These are phyloP conservation scores for Cryoendolithus antarcticus DNA, from an alignment of 2,329 filamentous ascomycete genomes.

Conservation along the genomic window DNA sequence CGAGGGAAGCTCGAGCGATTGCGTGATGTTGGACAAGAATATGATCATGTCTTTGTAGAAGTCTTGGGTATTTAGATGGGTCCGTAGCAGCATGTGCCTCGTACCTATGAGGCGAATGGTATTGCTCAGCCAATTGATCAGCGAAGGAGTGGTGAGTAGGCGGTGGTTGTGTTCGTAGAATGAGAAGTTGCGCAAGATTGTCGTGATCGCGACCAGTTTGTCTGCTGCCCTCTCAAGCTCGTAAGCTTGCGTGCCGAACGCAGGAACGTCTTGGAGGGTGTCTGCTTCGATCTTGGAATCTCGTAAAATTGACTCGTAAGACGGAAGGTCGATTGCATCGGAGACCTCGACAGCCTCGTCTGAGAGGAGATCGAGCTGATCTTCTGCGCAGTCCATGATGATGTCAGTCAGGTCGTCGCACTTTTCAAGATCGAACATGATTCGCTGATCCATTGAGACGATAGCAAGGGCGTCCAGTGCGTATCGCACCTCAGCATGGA, in stretches of 20 bases:
- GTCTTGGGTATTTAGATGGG: conserved; percentile 74
- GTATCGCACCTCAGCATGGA: conserved; percentile 77
- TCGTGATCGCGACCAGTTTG: conserved; percentile 77
- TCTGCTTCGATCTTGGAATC: conserved; percentile 55
- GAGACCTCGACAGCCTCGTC: conserved; percentile 77
- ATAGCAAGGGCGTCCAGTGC: conserved; percentile 73
- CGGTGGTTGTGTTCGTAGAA: conserved; percentile 69
- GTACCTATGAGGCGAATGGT: conserved; percentile 81
- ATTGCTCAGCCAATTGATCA: conserved; percentile 73
- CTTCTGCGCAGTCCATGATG: conserved; percentile 79
- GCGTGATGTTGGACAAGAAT: conserved; percentile 71
- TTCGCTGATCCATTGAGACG: conserved; percentile 52
- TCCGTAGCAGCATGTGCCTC: conserved; percentile 72
- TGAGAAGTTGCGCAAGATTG: conserved; percentile 83
- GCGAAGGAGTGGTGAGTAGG: conserved; percentile 59
- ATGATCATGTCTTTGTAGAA: conserved; percentile 94
- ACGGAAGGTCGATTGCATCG: conserved; percentile 67
- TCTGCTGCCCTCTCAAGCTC: conserved; percentile 79
- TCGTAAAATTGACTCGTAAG: conserved; percentile 79
- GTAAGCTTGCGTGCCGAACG: conserved; percentile 65
- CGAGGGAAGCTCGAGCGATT: conserved; percentile 67
- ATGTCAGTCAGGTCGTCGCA: conserved; percentile 85
- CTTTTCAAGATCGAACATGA: conserved; percentile 55
- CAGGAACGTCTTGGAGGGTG: conserved; percentile 56
- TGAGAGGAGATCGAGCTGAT: conserved; percentile 71